These are phyloP conservation scores for Fusarium mundagurra DNA, from an alignment of 2,329 filamentous ascomycete genomes.

Conservation along the genomic window DNA sequence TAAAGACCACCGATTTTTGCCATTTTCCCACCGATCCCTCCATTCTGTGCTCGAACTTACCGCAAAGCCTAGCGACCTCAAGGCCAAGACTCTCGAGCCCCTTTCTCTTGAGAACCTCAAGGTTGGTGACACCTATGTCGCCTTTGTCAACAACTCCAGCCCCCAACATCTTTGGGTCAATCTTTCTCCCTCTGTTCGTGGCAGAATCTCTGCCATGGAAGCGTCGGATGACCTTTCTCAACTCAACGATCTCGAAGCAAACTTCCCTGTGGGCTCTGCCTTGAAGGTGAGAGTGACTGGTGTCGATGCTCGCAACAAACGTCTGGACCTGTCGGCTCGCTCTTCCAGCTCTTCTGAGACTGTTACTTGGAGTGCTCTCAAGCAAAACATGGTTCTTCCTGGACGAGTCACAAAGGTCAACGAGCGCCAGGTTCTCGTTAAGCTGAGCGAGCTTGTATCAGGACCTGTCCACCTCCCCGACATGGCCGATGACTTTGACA, in stretches of 20 bases:
- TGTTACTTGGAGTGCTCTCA: conserved; percentile 76
- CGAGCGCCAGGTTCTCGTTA: conserved; percentile 84
- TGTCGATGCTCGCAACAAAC: conserved; percentile 77
- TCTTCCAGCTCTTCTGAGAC: conserved; percentile 59
- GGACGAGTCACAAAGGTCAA: conserved; percentile 86
- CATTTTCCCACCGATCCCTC: conserved; percentile 84
- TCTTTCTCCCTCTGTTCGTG: conserved; percentile 86
- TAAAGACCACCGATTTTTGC: conserved; percentile 88
- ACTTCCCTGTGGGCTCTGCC: conserved; percentile 92
- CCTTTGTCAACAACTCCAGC: conserved; percentile 90
- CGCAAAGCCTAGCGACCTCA: conserved; percentile 75
- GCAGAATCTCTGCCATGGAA: conserved; percentile 83
- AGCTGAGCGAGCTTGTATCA: conserved; percentile 82
- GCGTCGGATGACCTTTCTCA: conserved; percentile 87
- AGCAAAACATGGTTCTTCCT: conserved; percentile 82
- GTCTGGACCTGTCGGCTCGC: conserved; percentile 84
- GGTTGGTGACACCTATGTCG: conserved; percentile 76
- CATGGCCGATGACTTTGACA: conserved; percentile 84
- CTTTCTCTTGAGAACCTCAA: conserved; percentile 79
- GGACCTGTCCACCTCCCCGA: conserved; percentile 86
- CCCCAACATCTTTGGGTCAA: conserved; percentile 89
- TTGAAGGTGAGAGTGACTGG: conserved; percentile 81
- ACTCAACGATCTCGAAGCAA: conserved; percentile 76
- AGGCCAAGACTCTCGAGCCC: conserved; percentile 55
- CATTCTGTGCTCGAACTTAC: conserved; percentile 90